These are phyloP conservation scores for Penicillium herquei DNA, from an alignment of 495 filamentous ascomycete species.

Conservation along the genomic window DNA sequence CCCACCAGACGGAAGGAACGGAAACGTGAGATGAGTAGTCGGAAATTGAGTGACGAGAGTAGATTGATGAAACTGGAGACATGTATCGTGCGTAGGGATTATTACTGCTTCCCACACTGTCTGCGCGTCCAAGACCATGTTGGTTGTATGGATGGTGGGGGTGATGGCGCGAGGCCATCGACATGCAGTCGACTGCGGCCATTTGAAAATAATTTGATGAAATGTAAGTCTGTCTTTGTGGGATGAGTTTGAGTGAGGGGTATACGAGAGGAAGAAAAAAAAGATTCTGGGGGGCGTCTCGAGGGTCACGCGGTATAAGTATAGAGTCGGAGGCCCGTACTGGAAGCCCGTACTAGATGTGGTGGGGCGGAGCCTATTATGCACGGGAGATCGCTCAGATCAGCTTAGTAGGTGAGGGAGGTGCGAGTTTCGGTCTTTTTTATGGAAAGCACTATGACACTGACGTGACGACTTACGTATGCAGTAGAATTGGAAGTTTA, in stretches of 20 bases:
- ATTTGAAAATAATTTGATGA: not conserved
- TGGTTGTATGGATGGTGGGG: conserved; percentile 27
- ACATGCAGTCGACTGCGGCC: conserved; percentile 24
- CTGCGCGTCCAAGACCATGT: conserved; percentile 5
- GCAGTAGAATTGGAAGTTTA: not conserved
- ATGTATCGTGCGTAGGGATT: conserved; percentile 40
- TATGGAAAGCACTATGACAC: not conserved
- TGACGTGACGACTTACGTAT: conserved; percentile 44
- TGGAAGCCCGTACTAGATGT: too few relatives aligned
- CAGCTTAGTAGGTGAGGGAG: not conserved
- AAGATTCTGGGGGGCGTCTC: not conserved
- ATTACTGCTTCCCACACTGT: conserved; percentile 28
- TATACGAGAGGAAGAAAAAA: not conserved
- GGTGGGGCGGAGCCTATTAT: not conserved
- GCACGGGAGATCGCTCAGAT: conserved; percentile 8
- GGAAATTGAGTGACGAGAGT: conserved; percentile 25
- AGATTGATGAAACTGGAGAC: conserved; percentile 28
- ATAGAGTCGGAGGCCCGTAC: not conserved
- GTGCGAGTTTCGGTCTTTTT: not conserved
- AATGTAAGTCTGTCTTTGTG: not conserved
- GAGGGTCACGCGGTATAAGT: conserved; percentile 12
- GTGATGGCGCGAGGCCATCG: conserved; percentile 26
- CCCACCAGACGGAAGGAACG: conserved; percentile 24
- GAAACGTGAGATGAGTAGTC: conserved; percentile 25
- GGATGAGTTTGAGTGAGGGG: not conserved